Evolutionary conservation across 1,284 basidiomycete genomes (phyloP), one percentile per base, ranked within the genome.

Genomic region (Kwoniella shivajii): DNA sequence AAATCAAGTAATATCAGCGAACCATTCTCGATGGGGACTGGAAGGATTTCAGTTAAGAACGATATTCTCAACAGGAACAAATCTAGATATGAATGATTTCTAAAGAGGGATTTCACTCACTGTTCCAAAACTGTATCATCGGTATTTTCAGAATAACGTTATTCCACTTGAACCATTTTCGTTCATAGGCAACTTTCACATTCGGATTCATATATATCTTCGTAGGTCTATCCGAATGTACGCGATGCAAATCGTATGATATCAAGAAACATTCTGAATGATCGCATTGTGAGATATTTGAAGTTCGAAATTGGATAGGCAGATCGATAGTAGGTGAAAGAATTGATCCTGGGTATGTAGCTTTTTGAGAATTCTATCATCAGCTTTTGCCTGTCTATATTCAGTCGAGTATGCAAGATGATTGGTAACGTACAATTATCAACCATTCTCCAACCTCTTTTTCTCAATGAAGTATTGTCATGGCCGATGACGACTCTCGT

Each of bases 221-320:
- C 1, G 77, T 75, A 5, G 67, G 70, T 11, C 66, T 42, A 24
- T 50, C 27, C 73, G 61, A 37, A 54, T 82, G 80, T 29, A 81
- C 58, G 3, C 83, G 79, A 57, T 84, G 80, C 26, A 85, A 70
- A 67, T 85, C 84, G 69, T 84, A 84, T 7, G 81, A 81, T 16
- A 82, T 74, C 44, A 83, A 66, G 73, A 84, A 83, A 36, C 80
- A 83, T 71, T 85, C 84, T 24, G 79, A 81, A 36, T 82, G 81
- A 64, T 78, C 81, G 69, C 84, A 85, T 54, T 80, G 79, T 6
- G 67, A 72, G 22, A 72, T 61, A 0, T 57, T 65, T 10, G 80
- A 80, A 16, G 76, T 61, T 36, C 84, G 81, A 76, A 85, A 85
- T 1, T 65, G 57, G 43, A 82, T 61, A 2, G 76, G 83, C 60